A percentile compares a stretch with the other conserved stretches of the same genome.
Evolutionary conservation across 1,139 yeast genomes (phyloP).

Genomic region (Sugiyamaella xylanicola): DNA sequence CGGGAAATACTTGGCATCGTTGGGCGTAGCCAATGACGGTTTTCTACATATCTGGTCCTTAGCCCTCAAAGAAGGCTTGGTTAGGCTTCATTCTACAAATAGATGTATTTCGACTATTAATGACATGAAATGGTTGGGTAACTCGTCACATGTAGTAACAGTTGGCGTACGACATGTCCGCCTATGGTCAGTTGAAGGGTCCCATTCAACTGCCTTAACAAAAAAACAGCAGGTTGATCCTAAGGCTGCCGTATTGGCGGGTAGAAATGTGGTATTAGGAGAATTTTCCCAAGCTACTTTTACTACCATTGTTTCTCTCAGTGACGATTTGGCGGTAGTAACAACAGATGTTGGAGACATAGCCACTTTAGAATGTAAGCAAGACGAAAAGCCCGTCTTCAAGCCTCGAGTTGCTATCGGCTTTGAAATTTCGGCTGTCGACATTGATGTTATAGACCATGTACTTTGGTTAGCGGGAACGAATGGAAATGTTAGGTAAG

Average conservation of each 20-base stretch:
- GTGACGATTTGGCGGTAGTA: conserved; percentile 44
- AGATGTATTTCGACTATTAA: conserved; percentile 61
- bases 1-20: conserved; percentile 55
- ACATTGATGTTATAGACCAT: conserved; percentile 33
- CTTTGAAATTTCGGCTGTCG: conserved; percentile 29
- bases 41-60: conserved; percentile 62
- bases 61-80: conserved; percentile 32
- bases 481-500: conserved; percentile 18
- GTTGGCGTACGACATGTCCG: conserved; percentile 62
- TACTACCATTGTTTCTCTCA: conserved; percentile 45
- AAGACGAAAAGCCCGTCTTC: conserved; percentile 27
- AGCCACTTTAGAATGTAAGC: conserved; percentile 31
- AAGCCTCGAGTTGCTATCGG: conserved; percentile 25
- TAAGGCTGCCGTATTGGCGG: conserved; percentile 49
- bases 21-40: conserved; percentile 69
- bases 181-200: conserved; percentile 52
- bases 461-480: conserved; percentile 31
- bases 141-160: conserved; percentile 47
- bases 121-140: conserved; percentile 59
- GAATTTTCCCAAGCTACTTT: conserved; percentile 52
- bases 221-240: conserved; percentile 16
- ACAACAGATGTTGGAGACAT: conserved; percentile 51
- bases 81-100: conserved; percentile 50
- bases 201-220: conserved; percentile 5
- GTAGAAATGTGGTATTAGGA: conserved; percentile 61